Percentiles rank a stretch among this genome's conserved stretches.
Evolutionary conservation across 495 filamentous ascomycete species (phyloP).

Genomic region (Hyphodiscus hymeniophilus): DNA sequence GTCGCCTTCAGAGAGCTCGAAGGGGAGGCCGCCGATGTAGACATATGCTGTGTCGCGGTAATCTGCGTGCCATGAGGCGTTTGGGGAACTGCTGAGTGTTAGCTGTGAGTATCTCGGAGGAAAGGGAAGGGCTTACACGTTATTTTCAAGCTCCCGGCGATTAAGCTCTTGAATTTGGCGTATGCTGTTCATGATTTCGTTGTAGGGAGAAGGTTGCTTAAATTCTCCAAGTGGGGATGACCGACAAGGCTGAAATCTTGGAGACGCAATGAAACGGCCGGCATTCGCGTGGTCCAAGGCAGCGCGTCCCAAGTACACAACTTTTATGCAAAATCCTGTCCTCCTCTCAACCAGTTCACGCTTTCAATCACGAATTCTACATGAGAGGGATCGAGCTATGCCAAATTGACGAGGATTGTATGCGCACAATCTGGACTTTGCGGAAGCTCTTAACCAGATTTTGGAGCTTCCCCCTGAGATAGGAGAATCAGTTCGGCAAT

Average conservation of each 20-base stretch:
- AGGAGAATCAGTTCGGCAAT: conserved; percentile 22
- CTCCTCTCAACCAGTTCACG: background rate
- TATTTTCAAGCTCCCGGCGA: conserved; percentile 88
- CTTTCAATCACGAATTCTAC: no score
- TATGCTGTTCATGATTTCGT: conserved; percentile 73
- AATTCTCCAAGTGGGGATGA: background rate
- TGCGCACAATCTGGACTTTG: background rate
- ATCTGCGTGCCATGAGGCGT: conserved; percentile 95
- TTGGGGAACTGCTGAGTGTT: conserved; percentile 45
- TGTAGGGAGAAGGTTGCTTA: background rate
- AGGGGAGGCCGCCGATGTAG: conserved; percentile 91
- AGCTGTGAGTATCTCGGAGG: conserved; percentile 12
- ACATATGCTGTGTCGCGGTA: conserved; percentile 96
- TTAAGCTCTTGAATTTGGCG: conserved; percentile 88
- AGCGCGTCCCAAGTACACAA: conserved; percentile 12
- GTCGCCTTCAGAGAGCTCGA: conserved; percentile 91
- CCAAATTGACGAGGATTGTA: no score
- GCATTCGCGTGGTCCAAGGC: no score
- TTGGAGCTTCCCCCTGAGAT: background rate
- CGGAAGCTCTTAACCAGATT: conserved; percentile 1
- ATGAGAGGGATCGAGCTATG: no score
- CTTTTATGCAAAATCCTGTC: conserved; percentile 6
- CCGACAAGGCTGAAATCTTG: conserved; percentile 10
- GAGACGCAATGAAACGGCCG: background rate
- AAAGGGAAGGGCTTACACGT: conserved; percentile 44